Conservation (phyloP, 2,329 filamentous ascomycete genomes). For the Nemania sp. region DNA sequence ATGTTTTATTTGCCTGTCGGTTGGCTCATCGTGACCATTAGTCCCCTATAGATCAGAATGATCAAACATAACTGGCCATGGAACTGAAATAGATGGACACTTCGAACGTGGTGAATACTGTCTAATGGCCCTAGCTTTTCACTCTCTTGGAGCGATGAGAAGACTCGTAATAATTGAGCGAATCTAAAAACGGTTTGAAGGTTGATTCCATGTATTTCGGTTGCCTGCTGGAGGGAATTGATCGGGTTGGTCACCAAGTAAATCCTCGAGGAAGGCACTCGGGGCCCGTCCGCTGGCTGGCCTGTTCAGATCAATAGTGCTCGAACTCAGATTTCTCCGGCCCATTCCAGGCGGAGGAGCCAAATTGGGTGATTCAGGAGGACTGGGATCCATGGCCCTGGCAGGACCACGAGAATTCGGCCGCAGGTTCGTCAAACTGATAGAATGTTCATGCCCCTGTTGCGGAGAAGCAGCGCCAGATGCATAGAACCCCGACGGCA, state of each 20-base stretch:
- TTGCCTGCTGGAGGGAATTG: constrained; percentile 49
- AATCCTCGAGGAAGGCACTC: constrained; percentile 86
- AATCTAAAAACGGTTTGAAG: constrained; percentile 22
- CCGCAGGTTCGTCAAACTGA: constrained; percentile 64
- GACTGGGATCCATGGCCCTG: constrained; percentile 55
- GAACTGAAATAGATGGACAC: too few species aligned
- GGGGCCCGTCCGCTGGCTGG: constrained; percentile 74
- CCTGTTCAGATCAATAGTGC: constrained; percentile 67
- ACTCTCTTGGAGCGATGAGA: too few species aligned
- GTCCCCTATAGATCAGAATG: not conserved
- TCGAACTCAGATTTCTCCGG: constrained; percentile 58
- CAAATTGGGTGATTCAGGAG: constrained; percentile 66
- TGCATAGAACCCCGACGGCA: constrained; percentile 91
- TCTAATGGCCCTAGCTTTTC: not conserved
- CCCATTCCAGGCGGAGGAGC: constrained; percentile 43
- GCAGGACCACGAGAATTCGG: constrained; percentile 59
- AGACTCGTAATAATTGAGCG: not conserved
- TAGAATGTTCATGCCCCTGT: constrained; percentile 54
- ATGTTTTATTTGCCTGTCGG: not conserved
- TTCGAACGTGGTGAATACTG: too few species aligned
- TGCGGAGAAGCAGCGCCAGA: constrained; percentile 60
- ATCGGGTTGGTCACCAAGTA: constrained; percentile 75
- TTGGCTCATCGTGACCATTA: not conserved
- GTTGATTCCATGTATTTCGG: constrained; percentile 34
- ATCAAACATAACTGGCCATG: too few species aligned